These are phyloP conservation scores for Acer campestre DNA, from an alignment of 345 rosid genomes.

Conservation along the genomic window DNA sequence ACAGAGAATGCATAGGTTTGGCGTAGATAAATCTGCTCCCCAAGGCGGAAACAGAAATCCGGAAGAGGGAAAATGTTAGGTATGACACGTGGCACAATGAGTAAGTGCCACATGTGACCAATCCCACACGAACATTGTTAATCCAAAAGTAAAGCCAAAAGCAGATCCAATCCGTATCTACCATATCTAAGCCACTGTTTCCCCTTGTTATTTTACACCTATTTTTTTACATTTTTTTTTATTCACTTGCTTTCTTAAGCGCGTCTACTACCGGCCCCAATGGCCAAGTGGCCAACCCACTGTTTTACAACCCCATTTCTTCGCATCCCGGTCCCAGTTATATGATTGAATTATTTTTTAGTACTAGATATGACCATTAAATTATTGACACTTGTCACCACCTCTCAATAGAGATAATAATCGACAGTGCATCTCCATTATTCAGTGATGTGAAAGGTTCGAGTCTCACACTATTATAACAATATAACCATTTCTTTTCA, in stretches of 20 bases:
- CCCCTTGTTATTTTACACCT: neutral
- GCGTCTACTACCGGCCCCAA: neutral
- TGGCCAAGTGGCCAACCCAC: no score
- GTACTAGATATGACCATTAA: no score
- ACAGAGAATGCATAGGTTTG: no score
- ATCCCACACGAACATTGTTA: slow-evolving; percentile 12
- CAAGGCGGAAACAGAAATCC: neutral
- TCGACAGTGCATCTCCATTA: no score
- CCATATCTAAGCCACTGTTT: slow-evolving; percentile 25
- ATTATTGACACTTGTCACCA: no score
- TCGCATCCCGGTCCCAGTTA: no score
- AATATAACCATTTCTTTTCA: no score
- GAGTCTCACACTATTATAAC: no score
- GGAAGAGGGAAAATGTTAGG: neutral
- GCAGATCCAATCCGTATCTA: slow-evolving; percentile 26
- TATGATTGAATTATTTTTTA: no score
- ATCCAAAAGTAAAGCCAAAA: slow-evolving; percentile 23
- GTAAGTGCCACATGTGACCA: neutral
- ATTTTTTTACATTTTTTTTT: neutral
- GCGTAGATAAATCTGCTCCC: slow-evolving; percentile 26
- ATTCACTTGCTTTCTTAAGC: neutral
- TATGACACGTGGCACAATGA: neutral
- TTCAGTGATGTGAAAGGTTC: no score
- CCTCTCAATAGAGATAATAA: no score
- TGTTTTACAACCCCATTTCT: no score